Percentiles rank a stretch among this genome's conserved stretches.
Evolutionary conservation across 2,329 filamentous ascomycete genomes (phyloP).

Genomic region (Cladophialophora psammophila): DNA sequence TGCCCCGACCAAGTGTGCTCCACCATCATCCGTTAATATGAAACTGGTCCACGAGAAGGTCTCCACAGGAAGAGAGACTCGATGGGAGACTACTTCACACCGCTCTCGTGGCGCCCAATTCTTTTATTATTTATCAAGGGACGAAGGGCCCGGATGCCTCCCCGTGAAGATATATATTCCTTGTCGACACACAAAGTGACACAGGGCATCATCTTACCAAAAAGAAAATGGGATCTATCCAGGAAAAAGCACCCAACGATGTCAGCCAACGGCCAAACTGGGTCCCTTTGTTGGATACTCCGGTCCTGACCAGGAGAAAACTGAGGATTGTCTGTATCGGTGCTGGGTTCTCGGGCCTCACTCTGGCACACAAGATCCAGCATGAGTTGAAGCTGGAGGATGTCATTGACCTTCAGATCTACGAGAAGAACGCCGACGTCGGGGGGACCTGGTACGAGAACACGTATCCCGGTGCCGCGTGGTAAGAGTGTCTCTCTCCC

Average conservation of each 20-base stretch:
- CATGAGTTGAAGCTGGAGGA: slow-evolving; percentile 35
- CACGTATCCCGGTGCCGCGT: slow-evolving; percentile 52
- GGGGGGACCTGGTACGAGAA: slow-evolving; percentile 53
- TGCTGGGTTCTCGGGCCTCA: slow-evolving; percentile 35
- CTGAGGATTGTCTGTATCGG: slow-evolving; percentile 38
- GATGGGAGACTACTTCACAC: slow-evolving; percentile 19
- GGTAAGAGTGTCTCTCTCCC: slow-evolving; percentile 16
- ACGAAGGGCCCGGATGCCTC: slow-evolving; percentile 16
- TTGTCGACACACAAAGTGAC: slow-evolving; percentile 19
- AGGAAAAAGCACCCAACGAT: slow-evolving; percentile 14
- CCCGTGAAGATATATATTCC: slow-evolving; percentile 12
- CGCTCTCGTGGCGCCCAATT: slow-evolving; percentile 19
- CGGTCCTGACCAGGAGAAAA: slow-evolving; percentile 30
- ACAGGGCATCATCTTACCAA: slow-evolving; percentile 20
- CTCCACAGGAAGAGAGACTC: slow-evolving; percentile 15
- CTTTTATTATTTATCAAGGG: slow-evolving; percentile 22
- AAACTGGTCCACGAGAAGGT: slow-evolving; percentile 17
- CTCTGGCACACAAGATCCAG: slow-evolving; percentile 32
- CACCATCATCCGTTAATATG: slow-evolving; percentile 14
- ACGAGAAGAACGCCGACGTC: slow-evolving; percentile 48
- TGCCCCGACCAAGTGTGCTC: slow-evolving; percentile 17
- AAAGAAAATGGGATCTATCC: slow-evolving; percentile 18
- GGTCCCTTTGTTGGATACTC: slow-evolving; percentile 14
- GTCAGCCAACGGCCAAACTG: slow-evolving; percentile 13
- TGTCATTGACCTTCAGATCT: slow-evolving; percentile 44